phyloP scores from a whole-genome alignment of 164 flowering plant species.

The Protea cynaroides region DNA sequence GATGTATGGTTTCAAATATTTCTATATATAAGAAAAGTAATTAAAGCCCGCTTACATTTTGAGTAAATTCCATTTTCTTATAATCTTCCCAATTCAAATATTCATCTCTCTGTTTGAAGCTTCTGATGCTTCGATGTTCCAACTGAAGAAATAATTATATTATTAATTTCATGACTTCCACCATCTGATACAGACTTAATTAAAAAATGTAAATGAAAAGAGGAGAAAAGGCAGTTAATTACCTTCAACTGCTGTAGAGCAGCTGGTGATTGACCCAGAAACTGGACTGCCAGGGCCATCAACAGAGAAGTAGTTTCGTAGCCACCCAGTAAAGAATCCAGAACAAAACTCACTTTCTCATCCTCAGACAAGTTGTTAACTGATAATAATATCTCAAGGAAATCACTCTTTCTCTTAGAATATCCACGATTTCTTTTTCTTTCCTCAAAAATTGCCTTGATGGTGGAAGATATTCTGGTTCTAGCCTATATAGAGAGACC shows the following conservation, averaged over 20 bases:
- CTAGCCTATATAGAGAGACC: constrained; percentile 55
- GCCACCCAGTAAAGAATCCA: constrained; percentile 64
- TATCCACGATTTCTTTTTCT: constrained; percentile 28
- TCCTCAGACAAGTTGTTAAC: constrained; percentile 47
- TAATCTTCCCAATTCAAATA: constrained; percentile 45
- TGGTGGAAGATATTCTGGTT: constrained; percentile 51
- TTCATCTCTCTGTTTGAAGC: constrained; percentile 36
- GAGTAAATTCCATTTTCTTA: constrained; percentile 59
- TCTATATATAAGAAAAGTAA: background rate
- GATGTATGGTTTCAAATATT: too few species aligned
- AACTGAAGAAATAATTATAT: constrained; percentile 16
- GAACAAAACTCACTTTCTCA: constrained; percentile 64
- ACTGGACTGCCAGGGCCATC: constrained; percentile 49
- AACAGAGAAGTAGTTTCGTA: constrained; percentile 65
- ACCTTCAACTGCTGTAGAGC: constrained; percentile 53
- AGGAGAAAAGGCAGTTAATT: background rate
- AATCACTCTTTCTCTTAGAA: constrained; percentile 31
- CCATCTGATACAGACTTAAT: too few species aligned
- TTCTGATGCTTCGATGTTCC: constrained; percentile 49
- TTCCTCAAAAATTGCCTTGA: constrained; percentile 51
- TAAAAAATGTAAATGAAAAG: too few species aligned
- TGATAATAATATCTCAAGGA: constrained; percentile 48
- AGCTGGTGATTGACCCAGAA: constrained; percentile 40
- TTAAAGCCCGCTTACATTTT: constrained; percentile 33
- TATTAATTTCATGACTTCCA: too few species aligned